These are phyloP conservation scores for Lentinula lateritia DNA, from an alignment of 768 basidiomycete species.

Conservation along the genomic window DNA sequence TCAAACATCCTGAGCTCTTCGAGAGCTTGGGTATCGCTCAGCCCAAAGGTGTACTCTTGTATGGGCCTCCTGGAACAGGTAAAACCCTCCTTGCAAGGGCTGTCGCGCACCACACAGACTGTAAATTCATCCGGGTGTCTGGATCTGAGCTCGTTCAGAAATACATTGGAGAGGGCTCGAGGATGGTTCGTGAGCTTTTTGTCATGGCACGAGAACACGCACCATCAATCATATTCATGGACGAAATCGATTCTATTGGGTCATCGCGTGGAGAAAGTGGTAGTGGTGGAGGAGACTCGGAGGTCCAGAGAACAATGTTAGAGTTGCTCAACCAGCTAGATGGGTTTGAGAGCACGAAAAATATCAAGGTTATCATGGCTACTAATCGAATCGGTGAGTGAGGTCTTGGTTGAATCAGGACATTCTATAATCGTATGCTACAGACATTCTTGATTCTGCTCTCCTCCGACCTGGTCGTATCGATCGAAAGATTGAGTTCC, in stretches of 20 bases:
- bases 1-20: conserved; percentile 78
- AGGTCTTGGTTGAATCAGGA: neutral
- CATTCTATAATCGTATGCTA: neutral
- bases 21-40: conserved; percentile 77
- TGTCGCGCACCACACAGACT: conserved; percentile 80
- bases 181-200: conserved; percentile 80
- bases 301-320: conserved; percentile 64
- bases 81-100: conserved; percentile 74
- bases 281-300: conserved; percentile 52
- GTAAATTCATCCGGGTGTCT: conserved; percentile 73
- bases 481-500: conserved; percentile 95
- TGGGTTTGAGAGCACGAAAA: conserved; percentile 66
- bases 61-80: conserved; percentile 75
- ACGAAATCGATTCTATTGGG: conserved; percentile 79
- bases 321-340: conserved; percentile 62
- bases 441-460: conserved; percentile 74
- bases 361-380: conserved; percentile 75
- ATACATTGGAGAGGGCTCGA: conserved; percentile 74
- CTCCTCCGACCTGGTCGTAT: conserved; percentile 74
- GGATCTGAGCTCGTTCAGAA: conserved; percentile 76
- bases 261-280: conserved; percentile 55
- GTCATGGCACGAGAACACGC: conserved; percentile 82
- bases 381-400: conserved; percentile 68
- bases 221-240: conserved; percentile 82
- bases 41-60: conserved; percentile 73